Evolutionary conservation across 2,329 filamentous ascomycete species (phyloP).

Genomic region (Arthrobotrys conoides): DNA sequence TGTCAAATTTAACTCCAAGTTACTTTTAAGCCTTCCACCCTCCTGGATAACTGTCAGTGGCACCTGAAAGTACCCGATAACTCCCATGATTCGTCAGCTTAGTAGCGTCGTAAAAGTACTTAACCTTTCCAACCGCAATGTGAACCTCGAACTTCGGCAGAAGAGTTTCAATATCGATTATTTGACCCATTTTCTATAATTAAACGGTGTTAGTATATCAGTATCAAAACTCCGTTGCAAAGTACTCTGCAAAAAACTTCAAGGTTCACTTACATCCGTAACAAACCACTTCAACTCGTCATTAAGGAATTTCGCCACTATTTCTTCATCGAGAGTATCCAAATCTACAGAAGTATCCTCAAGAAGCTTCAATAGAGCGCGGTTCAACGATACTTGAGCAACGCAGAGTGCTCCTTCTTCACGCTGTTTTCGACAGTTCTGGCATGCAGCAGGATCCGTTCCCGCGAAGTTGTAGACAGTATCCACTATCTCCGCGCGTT

Average conservation of each 20-base stretch:
- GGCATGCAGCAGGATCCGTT: neutral
- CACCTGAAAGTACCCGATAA: too few relatives aligned
- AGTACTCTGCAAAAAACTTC: neutral
- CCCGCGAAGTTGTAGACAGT: neutral
- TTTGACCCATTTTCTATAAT: too few relatives aligned
- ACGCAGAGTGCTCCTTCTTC: neutral
- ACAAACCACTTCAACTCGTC: neutral
- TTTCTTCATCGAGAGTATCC: neutral
- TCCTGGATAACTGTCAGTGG: too few relatives aligned
- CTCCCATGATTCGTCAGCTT: too few relatives aligned
- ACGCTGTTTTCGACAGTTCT: neutral
- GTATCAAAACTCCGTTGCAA: too few relatives aligned
- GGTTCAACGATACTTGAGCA: neutral
- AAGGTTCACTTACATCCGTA: neutral
- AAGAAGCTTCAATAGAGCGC: neutral
- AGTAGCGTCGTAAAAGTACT: too few relatives aligned
- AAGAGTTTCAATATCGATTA: too few relatives aligned
- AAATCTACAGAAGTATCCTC: neutral
- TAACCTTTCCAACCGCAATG: too few relatives aligned
- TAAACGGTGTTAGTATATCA: too few relatives aligned
- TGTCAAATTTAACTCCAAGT: too few relatives aligned
- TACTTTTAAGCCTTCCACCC: too few relatives aligned
- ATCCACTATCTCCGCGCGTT: neutral
- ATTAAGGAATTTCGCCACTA: neutral
- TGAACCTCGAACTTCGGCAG: too few relatives aligned